These are phyloP conservation scores for Microdochium paspali DNA, from an alignment of 2,329 filamentous ascomycete genomes.

Conservation along the genomic window DNA sequence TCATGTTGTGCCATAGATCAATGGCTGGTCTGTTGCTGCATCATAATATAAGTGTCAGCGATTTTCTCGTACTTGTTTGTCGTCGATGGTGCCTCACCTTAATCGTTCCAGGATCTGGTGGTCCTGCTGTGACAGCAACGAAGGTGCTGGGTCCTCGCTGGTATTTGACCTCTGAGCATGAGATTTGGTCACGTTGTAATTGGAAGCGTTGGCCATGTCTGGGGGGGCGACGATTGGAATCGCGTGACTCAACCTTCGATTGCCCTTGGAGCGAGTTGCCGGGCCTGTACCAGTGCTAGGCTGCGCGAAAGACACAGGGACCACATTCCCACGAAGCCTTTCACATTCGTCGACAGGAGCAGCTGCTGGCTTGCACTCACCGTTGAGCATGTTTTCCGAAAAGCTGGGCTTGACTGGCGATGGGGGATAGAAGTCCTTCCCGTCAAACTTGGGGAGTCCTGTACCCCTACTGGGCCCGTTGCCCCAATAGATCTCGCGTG, in stretches of 20 bases:
- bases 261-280: conserved; percentile 9
- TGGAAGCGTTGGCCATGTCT: conserved; percentile 5
- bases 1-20: conserved; percentile 38
- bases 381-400: background rate
- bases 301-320: background rate
- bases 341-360: too few species aligned
- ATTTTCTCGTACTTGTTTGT: background rate
- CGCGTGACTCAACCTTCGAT: conserved; percentile 19
- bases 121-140: background rate
- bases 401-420: conserved; percentile 35
- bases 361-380: background rate
- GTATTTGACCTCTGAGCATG: background rate
- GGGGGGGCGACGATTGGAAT: conserved; percentile 21
- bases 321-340: background rate
- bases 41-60: background rate
- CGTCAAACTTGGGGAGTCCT: conserved; percentile 54
- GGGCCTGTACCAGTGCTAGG: background rate
- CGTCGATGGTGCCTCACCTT: conserved; percentile 13
- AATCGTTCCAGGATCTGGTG: conserved; percentile 14
- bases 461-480: conserved; percentile 39
- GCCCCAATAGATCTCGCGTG: conserved; percentile 53
- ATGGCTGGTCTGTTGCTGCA: conserved; percentile 19
- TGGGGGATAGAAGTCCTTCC: conserved; percentile 53
- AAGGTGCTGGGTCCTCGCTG: background rate
- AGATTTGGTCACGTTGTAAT: background rate